Base-by-base conservation (phyloP, 169 alveolate genomes). In the Plasmodium blacklocki region DNA sequence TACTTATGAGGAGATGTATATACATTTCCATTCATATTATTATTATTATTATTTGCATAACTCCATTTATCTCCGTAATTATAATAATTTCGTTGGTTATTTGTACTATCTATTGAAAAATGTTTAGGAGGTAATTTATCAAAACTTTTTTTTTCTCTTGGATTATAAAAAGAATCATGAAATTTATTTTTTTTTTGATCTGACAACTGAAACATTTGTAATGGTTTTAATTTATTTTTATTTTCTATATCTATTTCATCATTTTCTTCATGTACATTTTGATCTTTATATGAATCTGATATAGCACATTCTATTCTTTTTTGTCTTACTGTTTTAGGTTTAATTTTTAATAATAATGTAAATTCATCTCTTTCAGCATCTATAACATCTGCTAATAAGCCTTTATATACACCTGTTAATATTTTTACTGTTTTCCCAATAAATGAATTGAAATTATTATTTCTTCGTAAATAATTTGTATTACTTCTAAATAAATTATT, bases 371-470 rank as follows among this genome's bases (percentile, higher is more conserved):
- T 93, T 50, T 94, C 96, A 7, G 94, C 96, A 64, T 88, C 73
- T n/a, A 93, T 91, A 3, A 94, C 92, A 43, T 94, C 96, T 8
- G 93, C 96, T 2, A 94, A 64, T 23, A 94, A 63, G 9, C 96
- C 96, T 71, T 94, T 94, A 70, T 94, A 88, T 19, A 94, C 80
- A 15, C 96, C 96, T n/a, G 91, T 88, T 52, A 94, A 87, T 1
- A 94, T 94, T 67, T 94, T 94, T 0, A 94, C 96, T 0, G 96
- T 94, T 73, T 94, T 94, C 45, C 96, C 96, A 62, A 94, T 78
- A 68, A 93, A 89, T 7, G 94, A 88, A 14, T 85, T 73, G 50
- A 68, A 73, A 14, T 67, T 75, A 43, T 64, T 73, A 32, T 63
- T 58, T 45, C 68, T 60, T 29, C 62, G 5, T 39, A 39, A 5